phyloP scores from a whole-genome alignment of 2,329 filamentous ascomycete genomes.

The Arachnomyces sp. region DNA sequence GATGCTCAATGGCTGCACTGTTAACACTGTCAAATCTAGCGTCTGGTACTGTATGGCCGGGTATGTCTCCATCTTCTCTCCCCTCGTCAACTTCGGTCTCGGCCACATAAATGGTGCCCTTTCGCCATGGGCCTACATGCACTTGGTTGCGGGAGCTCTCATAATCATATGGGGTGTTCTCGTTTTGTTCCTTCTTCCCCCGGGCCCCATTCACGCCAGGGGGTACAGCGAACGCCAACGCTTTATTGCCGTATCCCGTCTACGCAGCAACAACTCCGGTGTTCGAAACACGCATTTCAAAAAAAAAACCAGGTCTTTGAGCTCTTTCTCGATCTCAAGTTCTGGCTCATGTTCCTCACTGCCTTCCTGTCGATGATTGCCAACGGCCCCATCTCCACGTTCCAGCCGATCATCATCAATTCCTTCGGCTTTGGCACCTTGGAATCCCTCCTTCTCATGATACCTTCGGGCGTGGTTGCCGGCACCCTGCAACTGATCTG shows the following conservation, averaged over 20 bases:
- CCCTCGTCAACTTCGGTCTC: conserved; percentile 43
- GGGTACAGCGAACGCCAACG: conserved; percentile 31
- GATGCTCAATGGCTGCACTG: conserved; percentile 1
- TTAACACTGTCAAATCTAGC: conserved; percentile 7
- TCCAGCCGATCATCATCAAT: conserved; percentile 40
- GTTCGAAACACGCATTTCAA: conserved; percentile 40
- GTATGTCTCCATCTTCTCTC: conserved; percentile 39
- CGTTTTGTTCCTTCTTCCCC: conserved; percentile 33
- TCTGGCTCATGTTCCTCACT: conserved; percentile 36
- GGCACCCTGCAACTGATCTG: conserved; percentile 34
- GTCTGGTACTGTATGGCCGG: conserved; percentile 40
- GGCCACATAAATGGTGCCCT: conserved; percentile 36
- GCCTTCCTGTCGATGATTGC: conserved; percentile 37
- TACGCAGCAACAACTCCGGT: conserved; percentile 22
- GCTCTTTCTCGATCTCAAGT: conserved; percentile 19
- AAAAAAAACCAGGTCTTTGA: conserved; percentile 35
- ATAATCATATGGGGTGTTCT: conserved; percentile 36
- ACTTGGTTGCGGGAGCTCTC: conserved; percentile 34
- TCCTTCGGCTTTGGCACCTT: conserved; percentile 39
- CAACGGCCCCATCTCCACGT: conserved; percentile 40
- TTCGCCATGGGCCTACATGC: conserved; percentile 38
- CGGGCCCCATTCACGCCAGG: conserved; percentile 36
- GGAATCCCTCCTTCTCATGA: conserved; percentile 37
- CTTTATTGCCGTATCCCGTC: conserved; percentile 19
- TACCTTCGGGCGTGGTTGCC: conserved; percentile 33